phyloP scores from a whole-genome alignment of 257 asterid genomes.

The Penstemon newberryi region DNA sequence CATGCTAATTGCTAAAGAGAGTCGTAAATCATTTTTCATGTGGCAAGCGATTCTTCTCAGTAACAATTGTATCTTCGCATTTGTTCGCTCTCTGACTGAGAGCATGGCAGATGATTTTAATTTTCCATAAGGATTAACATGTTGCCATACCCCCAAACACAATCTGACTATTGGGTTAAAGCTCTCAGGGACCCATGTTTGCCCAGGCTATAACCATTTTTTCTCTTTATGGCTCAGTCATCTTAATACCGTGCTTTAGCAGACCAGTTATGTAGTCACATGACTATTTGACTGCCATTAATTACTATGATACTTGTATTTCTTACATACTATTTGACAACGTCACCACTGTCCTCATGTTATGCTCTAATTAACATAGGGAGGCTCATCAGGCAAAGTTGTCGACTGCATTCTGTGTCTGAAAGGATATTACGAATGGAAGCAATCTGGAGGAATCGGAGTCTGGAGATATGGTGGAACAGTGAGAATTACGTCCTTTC shows the following conservation, averaged over 20 bases:
- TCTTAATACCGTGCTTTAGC: conserved; percentile 2
- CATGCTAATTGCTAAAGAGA: neutral
- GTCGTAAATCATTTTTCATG: no score
- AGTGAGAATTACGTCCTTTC: conserved; percentile 66
- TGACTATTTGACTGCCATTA: neutral
- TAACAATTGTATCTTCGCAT: no score
- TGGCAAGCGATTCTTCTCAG: no score
- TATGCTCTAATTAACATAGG: conserved; percentile 41
- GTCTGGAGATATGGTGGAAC: conserved; percentile 94
- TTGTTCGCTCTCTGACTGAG: no score
- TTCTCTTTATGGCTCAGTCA: conserved; percentile 1
- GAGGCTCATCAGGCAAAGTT: conserved; percentile 91
- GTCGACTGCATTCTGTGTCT: conserved; percentile 90
- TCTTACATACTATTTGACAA: neutral
- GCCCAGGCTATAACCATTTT: neutral
- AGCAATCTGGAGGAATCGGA: conserved; percentile 82
- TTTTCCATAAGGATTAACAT: no score
- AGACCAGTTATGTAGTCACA: neutral
- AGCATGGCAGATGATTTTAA: no score
- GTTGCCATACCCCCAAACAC: no score
- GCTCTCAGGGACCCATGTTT: no score
- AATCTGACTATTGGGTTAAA: no score
- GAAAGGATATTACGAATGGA: conserved; percentile 90
- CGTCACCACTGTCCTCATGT: neutral
- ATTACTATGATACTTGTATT: neutral